phyloP scores from a whole-genome alignment of 2,329 filamentous ascomycete species.

The Akanthomyces muscarius region DNA sequence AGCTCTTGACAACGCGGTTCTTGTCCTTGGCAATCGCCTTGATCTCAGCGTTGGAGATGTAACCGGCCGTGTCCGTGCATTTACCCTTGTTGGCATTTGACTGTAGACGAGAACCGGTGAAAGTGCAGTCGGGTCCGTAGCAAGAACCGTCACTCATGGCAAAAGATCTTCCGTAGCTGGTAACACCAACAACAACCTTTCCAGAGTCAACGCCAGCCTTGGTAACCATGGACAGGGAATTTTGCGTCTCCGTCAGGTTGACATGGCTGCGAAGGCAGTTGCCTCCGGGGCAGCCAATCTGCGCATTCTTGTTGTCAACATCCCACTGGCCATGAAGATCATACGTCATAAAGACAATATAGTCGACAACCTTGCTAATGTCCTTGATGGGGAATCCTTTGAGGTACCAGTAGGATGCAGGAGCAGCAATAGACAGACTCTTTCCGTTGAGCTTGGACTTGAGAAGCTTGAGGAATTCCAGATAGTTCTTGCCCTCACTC shows the following conservation, averaged over 20 bases:
- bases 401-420: constrained; percentile 29
- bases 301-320: constrained; percentile 21
- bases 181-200: constrained; percentile 31
- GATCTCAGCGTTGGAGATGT: constrained; percentile 31
- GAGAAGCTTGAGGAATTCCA: constrained; percentile 11
- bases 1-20: constrained; percentile 15
- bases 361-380: constrained; percentile 24
- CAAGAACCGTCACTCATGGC: constrained; percentile 25
- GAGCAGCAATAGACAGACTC: constrained; percentile 24
- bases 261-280: constrained; percentile 33
- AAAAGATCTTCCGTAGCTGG: constrained; percentile 31
- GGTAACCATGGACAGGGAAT: constrained; percentile 34
- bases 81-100: constrained; percentile 23
- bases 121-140: constrained; percentile 23
- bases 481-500: constrained; percentile 18
- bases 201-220: constrained; percentile 28
- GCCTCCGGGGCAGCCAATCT: constrained; percentile 27
- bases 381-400: constrained; percentile 23
- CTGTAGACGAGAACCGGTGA: neutral
- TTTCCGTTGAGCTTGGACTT: constrained; percentile 11
- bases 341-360: constrained; percentile 29
- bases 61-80: constrained; percentile 23
- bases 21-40: constrained; percentile 23
- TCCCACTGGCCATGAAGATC: constrained; percentile 27
- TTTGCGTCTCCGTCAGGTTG: constrained; percentile 35